phyloP scores from a whole-genome alignment of 495 filamentous ascomycete genomes.

The Daldinia bambusicola region DNA sequence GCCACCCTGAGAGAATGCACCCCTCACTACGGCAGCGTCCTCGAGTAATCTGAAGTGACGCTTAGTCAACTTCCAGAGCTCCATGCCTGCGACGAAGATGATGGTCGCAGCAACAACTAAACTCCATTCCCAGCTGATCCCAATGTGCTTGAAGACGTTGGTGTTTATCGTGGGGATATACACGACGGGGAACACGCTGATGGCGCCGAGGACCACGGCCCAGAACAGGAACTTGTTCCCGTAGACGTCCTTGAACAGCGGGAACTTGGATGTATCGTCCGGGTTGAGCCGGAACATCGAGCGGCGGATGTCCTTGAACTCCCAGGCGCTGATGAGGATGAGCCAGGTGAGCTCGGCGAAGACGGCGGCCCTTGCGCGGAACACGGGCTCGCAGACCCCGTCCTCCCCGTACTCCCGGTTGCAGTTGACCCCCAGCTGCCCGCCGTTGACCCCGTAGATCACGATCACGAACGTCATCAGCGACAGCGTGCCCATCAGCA shows the following conservation, averaged over 20 bases:
- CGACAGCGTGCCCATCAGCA: constrained; percentile 73
- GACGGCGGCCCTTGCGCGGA: constrained; percentile 78
- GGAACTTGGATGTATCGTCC: constrained; percentile 58
- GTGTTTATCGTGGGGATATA: constrained; percentile 77
- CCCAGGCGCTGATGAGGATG: constrained; percentile 77
- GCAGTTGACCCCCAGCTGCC: constrained; percentile 71
- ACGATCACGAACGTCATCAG: constrained; percentile 75
- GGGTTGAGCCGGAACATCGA: constrained; percentile 76
- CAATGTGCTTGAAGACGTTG: constrained; percentile 78
- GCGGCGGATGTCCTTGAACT: constrained; percentile 76
- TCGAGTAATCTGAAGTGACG: constrained; percentile 58
- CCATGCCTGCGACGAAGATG: constrained; percentile 69
- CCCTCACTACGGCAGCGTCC: constrained; percentile 54
- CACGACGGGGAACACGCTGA: constrained; percentile 76
- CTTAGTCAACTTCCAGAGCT: constrained; percentile 75
- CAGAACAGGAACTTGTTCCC: constrained; percentile 79
- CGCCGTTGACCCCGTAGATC: constrained; percentile 68
- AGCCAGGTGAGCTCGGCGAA: constrained; percentile 82
- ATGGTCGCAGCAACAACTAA: constrained; percentile 68
- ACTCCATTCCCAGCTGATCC: constrained; percentile 80
- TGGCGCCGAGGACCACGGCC: constrained; percentile 71
- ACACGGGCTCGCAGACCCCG: constrained; percentile 66
- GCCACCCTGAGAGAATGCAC: constrained; percentile 56
- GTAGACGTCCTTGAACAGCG: constrained; percentile 73
- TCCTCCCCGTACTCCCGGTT: constrained; percentile 65